phyloP scores from a whole-genome alignment of 2,329 filamentous ascomycete genomes.

The Ceratocystis albifundus region DNA sequence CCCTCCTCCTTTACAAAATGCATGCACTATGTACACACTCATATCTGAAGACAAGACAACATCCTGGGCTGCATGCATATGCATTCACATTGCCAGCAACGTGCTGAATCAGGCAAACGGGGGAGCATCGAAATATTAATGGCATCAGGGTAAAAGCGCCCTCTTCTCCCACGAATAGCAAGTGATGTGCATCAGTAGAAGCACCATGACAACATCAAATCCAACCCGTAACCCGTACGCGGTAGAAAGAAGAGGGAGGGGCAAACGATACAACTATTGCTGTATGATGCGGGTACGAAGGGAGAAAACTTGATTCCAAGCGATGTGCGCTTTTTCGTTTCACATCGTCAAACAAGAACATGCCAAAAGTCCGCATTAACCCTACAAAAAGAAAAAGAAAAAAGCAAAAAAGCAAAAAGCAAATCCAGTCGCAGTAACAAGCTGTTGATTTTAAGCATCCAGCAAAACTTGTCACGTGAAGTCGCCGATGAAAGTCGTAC shows the following conservation, averaged over 20 bases:
- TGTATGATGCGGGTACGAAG: background rate
- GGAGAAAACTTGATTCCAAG: background rate
- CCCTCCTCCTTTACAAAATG: background rate
- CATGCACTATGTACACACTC: background rate
- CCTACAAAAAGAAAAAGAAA: background rate
- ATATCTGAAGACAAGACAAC: background rate
- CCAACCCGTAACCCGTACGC: background rate
- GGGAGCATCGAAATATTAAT: background rate
- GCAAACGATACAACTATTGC: background rate
- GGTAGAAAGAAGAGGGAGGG: background rate
- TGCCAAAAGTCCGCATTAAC: background rate
- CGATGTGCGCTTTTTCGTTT: background rate
- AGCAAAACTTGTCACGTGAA: too few relatives aligned
- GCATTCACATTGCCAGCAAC: background rate
- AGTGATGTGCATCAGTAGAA: background rate
- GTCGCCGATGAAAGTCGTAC: background rate
- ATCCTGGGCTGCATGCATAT: background rate
- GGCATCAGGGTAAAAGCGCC: background rate
- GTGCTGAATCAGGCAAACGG: slow-evolving; percentile 2
- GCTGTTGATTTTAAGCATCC: background rate
- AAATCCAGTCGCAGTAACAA: background rate
- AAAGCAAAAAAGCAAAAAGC: too few relatives aligned
- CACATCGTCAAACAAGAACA: background rate
- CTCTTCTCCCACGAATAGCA: background rate
- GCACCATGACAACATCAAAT: background rate